These are phyloP conservation scores for Neoboletus brunneissimus DNA, from an alignment of 768 basidiomycete genomes.

Conservation along the genomic window DNA sequence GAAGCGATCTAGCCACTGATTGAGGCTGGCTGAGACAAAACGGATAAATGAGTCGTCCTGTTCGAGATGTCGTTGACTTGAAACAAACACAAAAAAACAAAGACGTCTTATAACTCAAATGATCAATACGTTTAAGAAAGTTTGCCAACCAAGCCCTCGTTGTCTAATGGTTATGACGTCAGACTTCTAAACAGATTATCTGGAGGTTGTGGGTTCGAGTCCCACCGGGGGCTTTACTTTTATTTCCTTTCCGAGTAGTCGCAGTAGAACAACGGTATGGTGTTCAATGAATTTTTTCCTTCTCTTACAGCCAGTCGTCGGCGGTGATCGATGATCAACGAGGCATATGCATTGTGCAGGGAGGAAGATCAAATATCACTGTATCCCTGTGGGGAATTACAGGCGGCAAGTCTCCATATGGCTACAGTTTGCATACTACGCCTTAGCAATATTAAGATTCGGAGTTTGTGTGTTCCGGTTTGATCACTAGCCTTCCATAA, in stretches of 20 bases:
- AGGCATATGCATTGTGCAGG: background rate
- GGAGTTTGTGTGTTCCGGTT: conserved; percentile 4
- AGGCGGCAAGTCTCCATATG: background rate
- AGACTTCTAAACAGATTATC: conserved; percentile 83
- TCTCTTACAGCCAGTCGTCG: too few species aligned
- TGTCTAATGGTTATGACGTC: conserved; percentile 92
- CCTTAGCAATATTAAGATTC: conserved; percentile 3
- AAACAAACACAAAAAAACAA: background rate
- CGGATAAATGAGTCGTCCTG: too few species aligned
- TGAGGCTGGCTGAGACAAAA: too few species aligned
- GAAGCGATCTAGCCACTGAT: too few species aligned
- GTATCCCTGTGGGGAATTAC: background rate
- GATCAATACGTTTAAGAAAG: background rate
- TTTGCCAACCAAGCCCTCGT: conserved; percentile 51
- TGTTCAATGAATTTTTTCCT: background rate
- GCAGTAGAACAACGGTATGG: too few species aligned
- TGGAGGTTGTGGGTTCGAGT: conserved; percentile 88
- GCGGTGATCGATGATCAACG: background rate
- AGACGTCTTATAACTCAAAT: too few species aligned
- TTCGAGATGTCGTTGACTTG: background rate
- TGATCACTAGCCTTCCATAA: conserved; percentile 6
- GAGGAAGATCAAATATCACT: background rate
- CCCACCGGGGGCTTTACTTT: conserved; percentile 65
- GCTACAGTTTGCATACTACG: background rate
- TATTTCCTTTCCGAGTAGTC: conserved; percentile 8